A percentile compares a stretch with the other conserved stretches of the same genome.
These are phyloP conservation scores for Metschnikowia anglica DNA, from an alignment of 805 yeast species.

Conservation along the genomic window DNA sequence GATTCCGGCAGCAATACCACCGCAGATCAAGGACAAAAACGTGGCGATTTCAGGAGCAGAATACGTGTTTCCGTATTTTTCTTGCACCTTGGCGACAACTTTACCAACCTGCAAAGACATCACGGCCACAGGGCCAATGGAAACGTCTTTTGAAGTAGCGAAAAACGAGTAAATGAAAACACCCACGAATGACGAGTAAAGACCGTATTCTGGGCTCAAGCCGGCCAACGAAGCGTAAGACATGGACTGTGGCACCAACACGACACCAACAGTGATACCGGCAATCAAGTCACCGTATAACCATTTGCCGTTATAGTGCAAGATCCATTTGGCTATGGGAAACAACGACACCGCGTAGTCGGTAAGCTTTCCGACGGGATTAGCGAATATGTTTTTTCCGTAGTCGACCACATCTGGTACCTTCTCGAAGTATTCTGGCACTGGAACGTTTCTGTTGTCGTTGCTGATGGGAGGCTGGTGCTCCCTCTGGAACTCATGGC, in stretches of 20 bases:
- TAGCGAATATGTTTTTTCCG: constrained; percentile 26
- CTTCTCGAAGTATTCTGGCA: constrained; percentile 39
- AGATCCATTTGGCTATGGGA: constrained; percentile 82
- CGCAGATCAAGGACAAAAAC: constrained; percentile 74
- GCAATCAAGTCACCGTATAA: constrained; percentile 80
- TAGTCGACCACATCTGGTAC: constrained; percentile 37
- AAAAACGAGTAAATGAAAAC: constrained; percentile 84
- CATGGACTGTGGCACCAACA: constrained; percentile 93
- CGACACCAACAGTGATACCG: constrained; percentile 91
- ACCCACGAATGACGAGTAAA: constrained; percentile 90
- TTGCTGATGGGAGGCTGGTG: constrained; percentile 13
- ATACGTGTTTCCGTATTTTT: constrained; percentile 40
- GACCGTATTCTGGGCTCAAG: constrained; percentile 77
- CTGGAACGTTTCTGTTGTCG: constrained; percentile 19
- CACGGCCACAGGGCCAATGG: constrained; percentile 96
- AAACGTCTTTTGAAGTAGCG: constrained; percentile 93
- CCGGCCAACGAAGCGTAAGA: constrained; percentile 89
- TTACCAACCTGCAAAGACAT: constrained; percentile 86
- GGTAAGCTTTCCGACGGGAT: constrained; percentile 42
- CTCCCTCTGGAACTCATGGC: constrained; percentile 23
- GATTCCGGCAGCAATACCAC: constrained; percentile 77
- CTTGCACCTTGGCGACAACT: constrained; percentile 64
- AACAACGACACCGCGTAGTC: constrained; percentile 63
- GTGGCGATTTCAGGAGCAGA: constrained; percentile 78
- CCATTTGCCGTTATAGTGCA: constrained; percentile 81